Evolutionary conservation across 2,329 filamentous ascomycete species (phyloP), one percentile per base, ranked within the genome.

Genomic region (Sporothrix pallida): DNA sequence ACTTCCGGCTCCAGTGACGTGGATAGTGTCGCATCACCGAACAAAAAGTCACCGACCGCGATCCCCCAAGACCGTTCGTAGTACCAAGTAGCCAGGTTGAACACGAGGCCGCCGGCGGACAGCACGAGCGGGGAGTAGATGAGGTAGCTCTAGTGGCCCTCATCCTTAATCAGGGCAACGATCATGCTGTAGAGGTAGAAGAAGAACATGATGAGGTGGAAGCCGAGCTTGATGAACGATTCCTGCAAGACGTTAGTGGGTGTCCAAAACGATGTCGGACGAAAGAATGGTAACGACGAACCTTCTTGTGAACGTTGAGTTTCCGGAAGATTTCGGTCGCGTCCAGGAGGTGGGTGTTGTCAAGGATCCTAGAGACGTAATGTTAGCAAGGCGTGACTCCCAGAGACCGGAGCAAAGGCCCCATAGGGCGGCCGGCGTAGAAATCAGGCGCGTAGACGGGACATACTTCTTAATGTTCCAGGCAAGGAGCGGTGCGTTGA

Each of bases 181-280:
- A 96, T 96, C 93, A 96, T 97, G 91, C 93, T 97, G 89, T 97
- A 97, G 73, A 99, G 92, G 86, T 99, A 99, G 90, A 98, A 99
- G 91, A 99, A 99, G 90, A 99, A 99, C 94, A 99, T 98, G 85
- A 99, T 84, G 75, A 99, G 87, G 84, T 99, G 96, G 88, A 99
- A 99, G 73, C 95, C 96, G 60, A 99, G 93, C 87, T 99, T 99
- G 86, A 96, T 91, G 84, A 99, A 99, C 0, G 96, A 98, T 90
- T 99, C 96, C 95, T 97, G 77, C 31, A 37, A 37, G 31, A 37
- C 7, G 31, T 37, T 37, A 37, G 31, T 37, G 31, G 31, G 31
- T 37, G 4, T 37, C 5, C 3, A 37, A 37, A 37, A 37, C 31
- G 4, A 37, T 37, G 31, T 37, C 31, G 31, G 31, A 37, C 31